These are phyloP conservation scores for Pichia scutulata DNA, from an alignment of 805 yeast species.

Conservation along the genomic window DNA sequence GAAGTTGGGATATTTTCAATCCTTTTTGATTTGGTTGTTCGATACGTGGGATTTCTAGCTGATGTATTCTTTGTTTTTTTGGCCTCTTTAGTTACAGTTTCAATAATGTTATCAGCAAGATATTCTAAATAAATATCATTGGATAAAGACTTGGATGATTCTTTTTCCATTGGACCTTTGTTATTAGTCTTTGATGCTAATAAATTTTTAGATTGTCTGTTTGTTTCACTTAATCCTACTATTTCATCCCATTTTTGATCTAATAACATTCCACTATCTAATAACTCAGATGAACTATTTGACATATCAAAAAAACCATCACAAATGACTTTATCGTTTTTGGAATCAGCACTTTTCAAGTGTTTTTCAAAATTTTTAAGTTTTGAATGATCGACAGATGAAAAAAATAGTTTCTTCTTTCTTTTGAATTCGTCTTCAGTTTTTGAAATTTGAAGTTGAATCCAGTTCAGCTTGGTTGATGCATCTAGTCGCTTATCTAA, in stretches of 20 bases:
- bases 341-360: slow-evolving; percentile 9
- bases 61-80: background rate
- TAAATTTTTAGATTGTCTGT: background rate
- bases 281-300: slow-evolving; percentile 14
- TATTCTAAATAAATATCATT: background rate
- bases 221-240: background rate
- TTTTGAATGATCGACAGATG: slow-evolving; percentile 12
- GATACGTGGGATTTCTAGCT: background rate
- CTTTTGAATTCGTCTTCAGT: slow-evolving; percentile 23
- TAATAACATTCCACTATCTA: slow-evolving; percentile 13
- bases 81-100: background rate
- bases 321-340: slow-evolving; percentile 14
- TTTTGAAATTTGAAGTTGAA: slow-evolving; percentile 26
- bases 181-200: background rate
- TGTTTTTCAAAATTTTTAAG: slow-evolving; percentile 14
- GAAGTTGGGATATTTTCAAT: background rate
- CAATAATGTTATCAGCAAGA: background rate
- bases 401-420: slow-evolving; percentile 16
- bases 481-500: slow-evolving; percentile 23
- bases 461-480: slow-evolving; percentile 17
- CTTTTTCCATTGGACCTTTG: background rate
- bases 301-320: slow-evolving; percentile 12
- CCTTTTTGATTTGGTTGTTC: background rate
- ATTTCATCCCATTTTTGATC: slow-evolving; percentile 6
- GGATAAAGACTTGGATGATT: background rate